Evolutionary conservation across 768 basidiomycete genomes (phyloP).

Genomic region (Russula dissimulans): DNA sequence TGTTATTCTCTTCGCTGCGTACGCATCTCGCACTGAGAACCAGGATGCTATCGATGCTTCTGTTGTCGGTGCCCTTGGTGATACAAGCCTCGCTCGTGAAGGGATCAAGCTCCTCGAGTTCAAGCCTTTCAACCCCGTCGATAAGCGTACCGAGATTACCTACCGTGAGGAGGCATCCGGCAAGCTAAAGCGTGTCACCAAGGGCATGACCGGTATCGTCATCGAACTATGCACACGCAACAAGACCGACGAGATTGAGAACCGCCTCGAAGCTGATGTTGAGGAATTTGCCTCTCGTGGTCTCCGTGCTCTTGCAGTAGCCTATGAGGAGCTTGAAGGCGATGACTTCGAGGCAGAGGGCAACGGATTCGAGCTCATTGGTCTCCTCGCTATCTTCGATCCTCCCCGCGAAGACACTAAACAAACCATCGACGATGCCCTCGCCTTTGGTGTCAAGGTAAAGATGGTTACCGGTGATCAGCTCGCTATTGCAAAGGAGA

Average conservation of each 20-base stretch:
- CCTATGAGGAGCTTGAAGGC: constrained; percentile 85
- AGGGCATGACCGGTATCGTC: constrained; percentile 99
- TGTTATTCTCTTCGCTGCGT: constrained; percentile 87
- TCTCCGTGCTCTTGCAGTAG: constrained; percentile 95
- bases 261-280: constrained; percentile 86
- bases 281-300: constrained; percentile 94
- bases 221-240: constrained; percentile 95
- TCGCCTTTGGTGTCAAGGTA: constrained; percentile 92
- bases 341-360: constrained; percentile 80
- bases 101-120: constrained; percentile 97
- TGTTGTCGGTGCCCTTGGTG: constrained; percentile 72
- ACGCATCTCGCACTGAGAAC: constrained; percentile 97
- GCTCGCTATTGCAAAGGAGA: constrained; percentile 99
- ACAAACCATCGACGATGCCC: constrained; percentile 96
- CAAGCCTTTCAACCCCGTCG: constrained; percentile 99
- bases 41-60: constrained; percentile 94
- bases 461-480: constrained; percentile 99
- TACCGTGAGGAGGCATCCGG: constrained; percentile 93
- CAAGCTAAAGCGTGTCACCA: constrained; percentile 96
- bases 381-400: constrained; percentile 95
- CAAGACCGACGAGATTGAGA: constrained; percentile 91
- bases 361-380: constrained; percentile 95
- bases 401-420: constrained; percentile 98
- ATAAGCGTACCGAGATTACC: constrained; percentile 98
- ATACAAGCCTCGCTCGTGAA: constrained; percentile 64